Conservation (phyloP, 164 flowering plant genomes). For the Piper betle region DNA sequence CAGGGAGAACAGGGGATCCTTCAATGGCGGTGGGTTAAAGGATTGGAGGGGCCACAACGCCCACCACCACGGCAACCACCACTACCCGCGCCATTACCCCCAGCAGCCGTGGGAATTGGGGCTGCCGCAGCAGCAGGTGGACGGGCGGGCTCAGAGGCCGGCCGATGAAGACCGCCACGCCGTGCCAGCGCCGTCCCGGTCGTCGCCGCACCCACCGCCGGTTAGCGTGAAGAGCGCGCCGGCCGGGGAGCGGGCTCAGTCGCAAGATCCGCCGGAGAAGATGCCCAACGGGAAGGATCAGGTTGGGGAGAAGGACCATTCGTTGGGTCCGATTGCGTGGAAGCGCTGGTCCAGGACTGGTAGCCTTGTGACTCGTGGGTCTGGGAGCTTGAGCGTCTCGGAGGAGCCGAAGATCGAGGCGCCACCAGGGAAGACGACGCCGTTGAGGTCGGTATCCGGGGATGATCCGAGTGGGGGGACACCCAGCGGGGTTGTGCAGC, state of each 20-base stretch:
- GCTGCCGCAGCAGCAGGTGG: slow-evolving; percentile 11
- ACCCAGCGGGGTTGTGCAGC: slow-evolving; percentile 16
- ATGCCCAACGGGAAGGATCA: slow-evolving; percentile 19
- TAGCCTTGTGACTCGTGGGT: slow-evolving; percentile 69
- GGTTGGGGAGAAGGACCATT: slow-evolving; percentile 36
- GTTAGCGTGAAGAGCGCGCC: slow-evolving; percentile 28
- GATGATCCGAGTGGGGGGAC: slow-evolving; percentile 23
- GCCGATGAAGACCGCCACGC: slow-evolving; percentile 20
- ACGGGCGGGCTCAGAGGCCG: slow-evolving; percentile 35
- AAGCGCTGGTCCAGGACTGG: slow-evolving; percentile 77
- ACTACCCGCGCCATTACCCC: not conserved
- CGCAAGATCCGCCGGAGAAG: slow-evolving; percentile 30
- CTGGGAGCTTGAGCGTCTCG: slow-evolving; percentile 52
- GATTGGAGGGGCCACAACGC: slow-evolving; percentile 54
- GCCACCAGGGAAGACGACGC: slow-evolving; percentile 22
- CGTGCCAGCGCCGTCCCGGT: not conserved
- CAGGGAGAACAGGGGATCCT: slow-evolving; percentile 37
- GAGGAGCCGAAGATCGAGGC: slow-evolving; percentile 30
- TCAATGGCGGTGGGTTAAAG: slow-evolving; percentile 17
- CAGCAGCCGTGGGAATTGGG: slow-evolving; percentile 24
- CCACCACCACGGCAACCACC: slow-evolving; percentile 39
- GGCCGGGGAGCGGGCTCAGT: slow-evolving; percentile 30
- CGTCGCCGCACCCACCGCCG: slow-evolving; percentile 14
- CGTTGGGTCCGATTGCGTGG: slow-evolving; percentile 48
- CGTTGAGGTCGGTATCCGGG: slow-evolving; percentile 41